Percentiles rank a stretch among this genome's conserved stretches.
phyloP scores from a whole-genome alignment of 768 basidiomycete genomes.

The Lactarius psammicola region DNA sequence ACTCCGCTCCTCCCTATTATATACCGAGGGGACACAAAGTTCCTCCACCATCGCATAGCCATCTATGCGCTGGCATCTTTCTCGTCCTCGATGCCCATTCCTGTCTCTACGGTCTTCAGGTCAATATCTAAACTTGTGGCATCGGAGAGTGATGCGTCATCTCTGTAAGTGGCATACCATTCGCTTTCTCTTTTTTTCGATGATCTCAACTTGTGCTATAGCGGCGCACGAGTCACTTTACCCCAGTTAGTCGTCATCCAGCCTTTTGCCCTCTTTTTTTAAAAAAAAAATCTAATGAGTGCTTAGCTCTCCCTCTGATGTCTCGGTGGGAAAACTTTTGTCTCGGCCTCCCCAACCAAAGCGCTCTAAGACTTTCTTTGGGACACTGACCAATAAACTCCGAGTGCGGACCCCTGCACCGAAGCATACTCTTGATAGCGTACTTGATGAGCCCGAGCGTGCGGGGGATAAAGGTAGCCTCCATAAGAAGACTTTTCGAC shows the following conservation, averaged over 20 bases:
- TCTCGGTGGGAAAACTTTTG: neutral
- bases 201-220: neutral
- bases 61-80: neutral
- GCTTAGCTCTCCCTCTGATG: neutral
- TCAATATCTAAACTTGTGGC: neutral
- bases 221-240: neutral
- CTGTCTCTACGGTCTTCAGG: slow-evolving; percentile 2
- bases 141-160: neutral
- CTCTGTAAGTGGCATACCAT: slow-evolving; percentile 6
- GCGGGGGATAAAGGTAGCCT: neutral
- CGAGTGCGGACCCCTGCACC: slow-evolving; percentile 5
- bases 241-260: slow-evolving; percentile 11
- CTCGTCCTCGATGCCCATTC: neutral
- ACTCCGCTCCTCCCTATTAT: neutral
- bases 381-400: slow-evolving; percentile 14
- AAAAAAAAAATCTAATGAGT: neutral
- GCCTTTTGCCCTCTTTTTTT: neutral
- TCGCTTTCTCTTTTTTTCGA: neutral
- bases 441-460: neutral
- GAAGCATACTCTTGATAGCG: neutral
- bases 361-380: slow-evolving; percentile 13
- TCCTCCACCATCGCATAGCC: neutral
- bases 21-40: neutral
- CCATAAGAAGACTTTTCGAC: neutral
- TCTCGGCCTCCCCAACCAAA: neutral